These are phyloP conservation scores for Macadamia integrifolia DNA, from an alignment of 164 flowering plant species.

Conservation along the genomic window DNA sequence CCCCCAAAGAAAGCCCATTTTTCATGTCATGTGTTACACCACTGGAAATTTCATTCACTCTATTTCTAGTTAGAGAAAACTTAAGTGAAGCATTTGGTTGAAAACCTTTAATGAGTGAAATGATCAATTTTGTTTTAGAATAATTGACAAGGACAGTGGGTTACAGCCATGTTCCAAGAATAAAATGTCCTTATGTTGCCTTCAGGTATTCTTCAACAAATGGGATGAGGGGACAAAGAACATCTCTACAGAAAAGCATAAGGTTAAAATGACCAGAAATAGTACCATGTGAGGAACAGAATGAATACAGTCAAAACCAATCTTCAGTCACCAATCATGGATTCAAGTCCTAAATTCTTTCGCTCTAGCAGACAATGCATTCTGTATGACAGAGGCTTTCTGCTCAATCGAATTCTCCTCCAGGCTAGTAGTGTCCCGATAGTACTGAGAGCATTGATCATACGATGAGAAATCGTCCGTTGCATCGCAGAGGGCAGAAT, in stretches of 20 bases:
- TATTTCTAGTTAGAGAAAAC: background rate
- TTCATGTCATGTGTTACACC: background rate
- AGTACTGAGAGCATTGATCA: conserved; percentile 21
- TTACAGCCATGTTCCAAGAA: background rate
- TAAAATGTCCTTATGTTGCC: background rate
- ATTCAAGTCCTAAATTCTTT: conserved; percentile 13
- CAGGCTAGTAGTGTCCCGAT: conserved; percentile 20
- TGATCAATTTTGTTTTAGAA: background rate
- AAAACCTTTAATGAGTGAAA: background rate
- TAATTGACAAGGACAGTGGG: background rate
- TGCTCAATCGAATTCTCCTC: conserved; percentile 22
- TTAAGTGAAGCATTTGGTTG: background rate
- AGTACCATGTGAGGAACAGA: background rate
- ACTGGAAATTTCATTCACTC: background rate
- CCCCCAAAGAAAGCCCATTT: background rate
- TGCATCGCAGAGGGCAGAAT: conserved; percentile 38
- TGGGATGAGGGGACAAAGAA: background rate
- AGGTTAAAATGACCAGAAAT: background rate
- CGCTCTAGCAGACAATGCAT: conserved; percentile 48
- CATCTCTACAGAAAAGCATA: background rate
- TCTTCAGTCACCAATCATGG: background rate
- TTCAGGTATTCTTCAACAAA: background rate
- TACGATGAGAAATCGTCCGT: conserved; percentile 23
- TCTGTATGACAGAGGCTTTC: conserved; percentile 35
- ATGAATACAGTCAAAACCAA: background rate